A percentile compares a stretch with the other conserved stretches of the same genome.
Conservation (phyloP, 2,329 filamentous ascomycete species). For the Leptosphaerulina australis region DNA sequence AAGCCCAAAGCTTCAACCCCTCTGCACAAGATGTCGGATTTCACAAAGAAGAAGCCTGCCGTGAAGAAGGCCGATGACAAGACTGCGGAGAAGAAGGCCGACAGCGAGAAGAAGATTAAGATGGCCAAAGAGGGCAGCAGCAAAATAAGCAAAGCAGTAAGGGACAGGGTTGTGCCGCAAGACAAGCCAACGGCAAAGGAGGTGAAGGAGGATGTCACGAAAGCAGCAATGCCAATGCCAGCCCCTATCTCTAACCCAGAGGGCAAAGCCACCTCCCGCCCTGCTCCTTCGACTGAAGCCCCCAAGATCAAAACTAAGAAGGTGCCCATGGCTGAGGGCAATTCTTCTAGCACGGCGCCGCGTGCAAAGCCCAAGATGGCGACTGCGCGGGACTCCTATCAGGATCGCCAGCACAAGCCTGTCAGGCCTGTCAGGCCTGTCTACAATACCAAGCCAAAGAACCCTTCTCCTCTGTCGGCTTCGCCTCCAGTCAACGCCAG, state of each 20-base stretch:
- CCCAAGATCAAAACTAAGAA: slow-evolving; percentile 41
- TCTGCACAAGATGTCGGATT: slow-evolving; percentile 49
- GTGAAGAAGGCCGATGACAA: slow-evolving; percentile 54
- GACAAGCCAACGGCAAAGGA: slow-evolving; percentile 32
- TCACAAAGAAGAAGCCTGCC: slow-evolving; percentile 51
- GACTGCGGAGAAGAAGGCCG: slow-evolving; percentile 39
- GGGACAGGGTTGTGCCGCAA: slow-evolving; percentile 29
- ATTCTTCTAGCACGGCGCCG: slow-evolving; percentile 31
- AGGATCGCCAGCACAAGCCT: slow-evolving; percentile 35
- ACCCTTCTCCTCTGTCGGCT: slow-evolving; percentile 66
- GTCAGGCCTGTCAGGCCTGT: slow-evolving; percentile 40
- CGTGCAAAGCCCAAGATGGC: slow-evolving; percentile 42
- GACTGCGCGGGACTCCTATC: slow-evolving; percentile 30
- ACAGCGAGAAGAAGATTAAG: slow-evolving; percentile 25
- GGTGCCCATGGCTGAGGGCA: slow-evolving; percentile 26
- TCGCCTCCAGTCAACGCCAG: slow-evolving; percentile 67
- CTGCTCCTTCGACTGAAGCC: slow-evolving; percentile 28
- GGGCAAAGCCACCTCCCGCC: slow-evolving; percentile 28
- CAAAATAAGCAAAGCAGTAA: slow-evolving; percentile 34
- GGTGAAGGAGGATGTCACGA: slow-evolving; percentile 32
- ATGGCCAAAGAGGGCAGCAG: slow-evolving; percentile 36
- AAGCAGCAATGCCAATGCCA: slow-evolving; percentile 21
- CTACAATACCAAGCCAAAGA: slow-evolving; percentile 61
- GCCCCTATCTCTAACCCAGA: slow-evolving; percentile 23
- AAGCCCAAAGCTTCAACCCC: slow-evolving; percentile 45